A percentile compares a stretch with the other conserved stretches of the same genome.
These are phyloP conservation scores for Saturnispora diversa DNA, from an alignment of 805 yeast species.

Conservation along the genomic window DNA sequence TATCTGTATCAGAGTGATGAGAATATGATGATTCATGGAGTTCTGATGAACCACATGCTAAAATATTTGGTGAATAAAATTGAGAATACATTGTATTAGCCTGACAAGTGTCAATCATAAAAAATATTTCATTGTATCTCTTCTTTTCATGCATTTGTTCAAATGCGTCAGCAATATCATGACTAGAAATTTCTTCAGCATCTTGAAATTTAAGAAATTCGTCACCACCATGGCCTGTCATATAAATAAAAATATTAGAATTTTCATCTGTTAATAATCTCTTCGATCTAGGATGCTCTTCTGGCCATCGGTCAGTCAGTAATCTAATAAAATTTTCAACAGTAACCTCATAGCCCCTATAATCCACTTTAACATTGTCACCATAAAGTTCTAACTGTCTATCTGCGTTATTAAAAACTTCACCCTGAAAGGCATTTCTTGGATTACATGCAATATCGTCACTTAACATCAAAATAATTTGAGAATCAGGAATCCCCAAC, in stretches of 20 bases:
- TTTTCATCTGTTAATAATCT: constrained; percentile 87
- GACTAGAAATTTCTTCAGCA: constrained; percentile 93
- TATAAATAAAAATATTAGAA: constrained; percentile 85
- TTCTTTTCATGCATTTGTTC: constrained; percentile 95
- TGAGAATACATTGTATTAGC: constrained; percentile 96
- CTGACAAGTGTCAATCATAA: constrained; percentile 98
- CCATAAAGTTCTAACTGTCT: constrained; percentile 91
- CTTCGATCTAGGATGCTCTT: constrained; percentile 87
- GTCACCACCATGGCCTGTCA: constrained; percentile 99
- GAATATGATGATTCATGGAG: constrained; percentile 87
- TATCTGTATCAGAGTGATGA: constrained; percentile 89
- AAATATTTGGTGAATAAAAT: constrained; percentile 83
- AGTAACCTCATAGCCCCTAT: constrained; percentile 95
- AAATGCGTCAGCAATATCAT: constrained; percentile 95
- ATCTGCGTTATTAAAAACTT: constrained; percentile 89
- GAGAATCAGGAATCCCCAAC: constrained; percentile 95
- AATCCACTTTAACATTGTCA: constrained; percentile 91
- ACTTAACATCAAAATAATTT: constrained; percentile 88
- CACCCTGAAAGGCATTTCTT: constrained; percentile 90
- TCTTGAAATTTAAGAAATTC: constrained; percentile 97
- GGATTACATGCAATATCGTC: constrained; percentile 98
- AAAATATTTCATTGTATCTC: constrained; percentile 88
- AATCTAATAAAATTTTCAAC: constrained; percentile 93
- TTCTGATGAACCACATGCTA: constrained; percentile 88
- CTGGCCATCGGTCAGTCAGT: constrained; percentile 92